Evolutionary conservation across 345 rosid species (phyloP).

Genomic region (Gossypium ekmanianum): DNA sequence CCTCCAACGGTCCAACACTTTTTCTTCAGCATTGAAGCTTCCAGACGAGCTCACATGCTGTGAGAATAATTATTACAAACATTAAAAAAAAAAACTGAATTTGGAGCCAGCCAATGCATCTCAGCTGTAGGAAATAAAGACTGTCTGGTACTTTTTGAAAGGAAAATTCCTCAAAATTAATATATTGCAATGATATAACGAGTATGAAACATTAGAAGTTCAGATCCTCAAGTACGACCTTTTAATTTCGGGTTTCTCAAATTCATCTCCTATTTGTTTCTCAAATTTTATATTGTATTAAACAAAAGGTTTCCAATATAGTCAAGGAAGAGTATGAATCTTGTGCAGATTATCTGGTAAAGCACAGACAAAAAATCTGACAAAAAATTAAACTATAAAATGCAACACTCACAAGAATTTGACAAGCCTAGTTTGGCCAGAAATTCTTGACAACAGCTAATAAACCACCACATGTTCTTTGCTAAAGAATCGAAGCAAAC

Average conservation of each 20-base stretch:
- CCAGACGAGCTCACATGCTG: not conserved
- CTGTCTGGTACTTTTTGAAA: not conserved
- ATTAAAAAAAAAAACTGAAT: not conserved
- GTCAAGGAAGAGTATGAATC: not conserved
- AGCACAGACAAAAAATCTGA: not conserved
- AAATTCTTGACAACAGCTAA: not conserved
- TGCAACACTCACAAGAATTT: not conserved
- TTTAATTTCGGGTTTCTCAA: not conserved
- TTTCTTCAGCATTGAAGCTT: not conserved
- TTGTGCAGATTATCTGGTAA: not conserved
- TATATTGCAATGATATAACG: not conserved
- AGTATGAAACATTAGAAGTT: not conserved
- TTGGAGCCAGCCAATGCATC: not conserved
- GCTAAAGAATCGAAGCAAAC: not conserved
- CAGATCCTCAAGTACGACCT: not conserved
- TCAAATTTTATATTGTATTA: not conserved
- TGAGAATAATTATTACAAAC: not conserved
- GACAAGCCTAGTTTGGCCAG: not conserved
- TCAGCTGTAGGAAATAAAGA: not conserved
- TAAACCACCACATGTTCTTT: not conserved
- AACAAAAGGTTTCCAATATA: not conserved
- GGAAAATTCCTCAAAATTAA: not conserved
- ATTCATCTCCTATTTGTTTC: not conserved
- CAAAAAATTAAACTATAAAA: not conserved
- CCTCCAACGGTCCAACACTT: not conserved